Evolutionary conservation across 2,329 filamentous ascomycete genomes (phyloP), one percentile per base, ranked within the genome.

Genomic region (Dactylellina cionopaga): DNA sequence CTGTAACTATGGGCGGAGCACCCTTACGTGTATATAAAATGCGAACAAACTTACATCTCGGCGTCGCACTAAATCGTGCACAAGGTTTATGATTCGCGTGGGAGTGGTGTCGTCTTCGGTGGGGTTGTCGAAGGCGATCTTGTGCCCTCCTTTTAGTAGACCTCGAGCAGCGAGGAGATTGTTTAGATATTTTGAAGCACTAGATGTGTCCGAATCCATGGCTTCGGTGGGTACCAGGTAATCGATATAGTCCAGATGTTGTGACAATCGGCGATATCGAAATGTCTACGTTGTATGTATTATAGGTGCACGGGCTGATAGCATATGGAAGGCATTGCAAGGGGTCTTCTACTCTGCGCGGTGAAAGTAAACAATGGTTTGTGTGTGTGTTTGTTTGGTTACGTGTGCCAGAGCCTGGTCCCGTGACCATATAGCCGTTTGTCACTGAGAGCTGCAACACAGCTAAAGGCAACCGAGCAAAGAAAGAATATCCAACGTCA

Each of bases 11-110:
- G 11, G 19, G 27, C 7, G 35, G 11, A 9, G 3, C 17, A 1
- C 5, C 11, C 5, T 15, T 37, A 13, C 22, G n/a, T 22, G n/a
- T n/a, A n/a, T n/a, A 7, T 27, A 31, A 44, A 27, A 15, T 37
- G 41, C 19, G 17, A 47, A 4, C 22, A 49, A 62, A 83, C 88
- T 77, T 83, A 96, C 92, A 80, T 99, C 95, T 83, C 93, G 88
- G 76, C 93, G 87, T 71, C 97, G 80, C 69, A 99, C 92, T 76
- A 99, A 82, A 79, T 99, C 95, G 80, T 99, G 96, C 51, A 99
- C 88, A 22, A 99, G 85, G 79, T 94, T 91, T 82, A 99, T 96
- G 77, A 98, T 89, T 91, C 54, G 85, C 86, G 78, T 86, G 85
- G 35, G 87, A 84, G 15, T 86, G 15, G 85, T 85, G 74, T 89